Percentiles rank a stretch among this genome's conserved stretches.
Evolutionary conservation across 2,329 filamentous ascomycete genomes (phyloP).

Genomic region (Trichocomaceae sp.): DNA sequence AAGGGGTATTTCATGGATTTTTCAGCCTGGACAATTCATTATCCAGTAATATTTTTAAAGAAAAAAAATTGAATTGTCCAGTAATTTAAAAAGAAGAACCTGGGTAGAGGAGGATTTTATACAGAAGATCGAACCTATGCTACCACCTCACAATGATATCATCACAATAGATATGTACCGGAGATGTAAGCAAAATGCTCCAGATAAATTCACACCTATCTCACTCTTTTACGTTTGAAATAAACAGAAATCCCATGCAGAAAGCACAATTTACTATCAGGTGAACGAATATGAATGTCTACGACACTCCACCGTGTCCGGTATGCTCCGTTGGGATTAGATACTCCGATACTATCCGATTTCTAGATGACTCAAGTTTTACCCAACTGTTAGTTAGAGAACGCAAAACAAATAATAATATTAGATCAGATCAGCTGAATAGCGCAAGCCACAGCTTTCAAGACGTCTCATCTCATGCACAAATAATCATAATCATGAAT

Average conservation of each 20-base stretch:
- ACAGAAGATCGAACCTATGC: too few relatives aligned
- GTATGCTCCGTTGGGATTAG: background rate
- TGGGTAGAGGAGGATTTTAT: background rate
- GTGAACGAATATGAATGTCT: background rate
- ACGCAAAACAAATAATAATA: background rate
- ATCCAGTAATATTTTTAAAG: too few relatives aligned
- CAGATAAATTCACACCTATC: too few relatives aligned
- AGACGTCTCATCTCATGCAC: background rate
- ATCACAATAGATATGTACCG: background rate
- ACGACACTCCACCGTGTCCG: background rate
- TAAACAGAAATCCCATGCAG: background rate
- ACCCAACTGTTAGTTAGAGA: too few relatives aligned
- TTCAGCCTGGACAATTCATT: too few relatives aligned
- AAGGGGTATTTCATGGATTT: too few relatives aligned
- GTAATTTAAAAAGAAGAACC: background rate
- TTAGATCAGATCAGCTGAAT: background rate
- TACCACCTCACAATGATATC: constrained; percentile 14
- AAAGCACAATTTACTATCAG: background rate
- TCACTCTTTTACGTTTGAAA: background rate
- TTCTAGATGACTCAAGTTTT: background rate
- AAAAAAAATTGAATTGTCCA: too few relatives aligned
- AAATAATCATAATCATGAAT: background rate
- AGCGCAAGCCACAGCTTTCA: background rate
- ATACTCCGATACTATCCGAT: background rate
- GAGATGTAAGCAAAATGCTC: too few relatives aligned